These are phyloP conservation scores for Puccinia triticina DNA, from an alignment of 1,284 basidiomycete species.

Conservation along the genomic window DNA sequence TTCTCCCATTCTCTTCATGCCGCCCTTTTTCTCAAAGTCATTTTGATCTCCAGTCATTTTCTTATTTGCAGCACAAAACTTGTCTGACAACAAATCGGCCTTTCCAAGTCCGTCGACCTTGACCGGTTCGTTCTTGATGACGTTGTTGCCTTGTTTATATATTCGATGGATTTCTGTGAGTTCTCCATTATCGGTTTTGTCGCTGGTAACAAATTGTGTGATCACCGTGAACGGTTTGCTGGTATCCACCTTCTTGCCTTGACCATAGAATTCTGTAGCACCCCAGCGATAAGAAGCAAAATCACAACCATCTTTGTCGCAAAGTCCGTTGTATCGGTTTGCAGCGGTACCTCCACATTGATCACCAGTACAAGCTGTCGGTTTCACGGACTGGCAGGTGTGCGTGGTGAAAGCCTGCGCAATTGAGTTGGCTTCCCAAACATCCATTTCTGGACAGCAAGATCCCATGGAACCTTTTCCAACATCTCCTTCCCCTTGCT, in stretches of 20 bases:
- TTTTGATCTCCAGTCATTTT: neutral
- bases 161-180: constrained; percentile 3
- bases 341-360: constrained; percentile 1
- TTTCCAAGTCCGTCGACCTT: neutral
- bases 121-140: constrained; percentile 1
- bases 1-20: constrained; percentile 10
- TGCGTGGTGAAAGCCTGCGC: constrained; percentile 24
- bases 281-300: constrained; percentile 28
- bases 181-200: neutral
- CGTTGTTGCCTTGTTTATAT: constrained; percentile 11
- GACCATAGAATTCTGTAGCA: constrained; percentile 29
- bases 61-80: constrained; percentile 27
- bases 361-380: neutral
- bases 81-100: neutral
- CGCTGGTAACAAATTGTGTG: constrained; percentile 28
- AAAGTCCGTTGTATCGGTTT: constrained; percentile 18
- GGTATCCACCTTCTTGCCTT: constrained; percentile 23
- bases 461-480: constrained; percentile 63
- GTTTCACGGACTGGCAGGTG: neutral
- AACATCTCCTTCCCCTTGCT: constrained; percentile 57
- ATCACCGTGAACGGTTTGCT: constrained; percentile 23
- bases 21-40: neutral
- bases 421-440: constrained; percentile 59
- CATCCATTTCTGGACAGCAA: constrained; percentile 64
- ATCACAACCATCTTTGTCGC: constrained; percentile 38